Evolutionary conservation across 768 basidiomycete genomes (phyloP).

Genomic region (Chlorophyllum brunneum): DNA sequence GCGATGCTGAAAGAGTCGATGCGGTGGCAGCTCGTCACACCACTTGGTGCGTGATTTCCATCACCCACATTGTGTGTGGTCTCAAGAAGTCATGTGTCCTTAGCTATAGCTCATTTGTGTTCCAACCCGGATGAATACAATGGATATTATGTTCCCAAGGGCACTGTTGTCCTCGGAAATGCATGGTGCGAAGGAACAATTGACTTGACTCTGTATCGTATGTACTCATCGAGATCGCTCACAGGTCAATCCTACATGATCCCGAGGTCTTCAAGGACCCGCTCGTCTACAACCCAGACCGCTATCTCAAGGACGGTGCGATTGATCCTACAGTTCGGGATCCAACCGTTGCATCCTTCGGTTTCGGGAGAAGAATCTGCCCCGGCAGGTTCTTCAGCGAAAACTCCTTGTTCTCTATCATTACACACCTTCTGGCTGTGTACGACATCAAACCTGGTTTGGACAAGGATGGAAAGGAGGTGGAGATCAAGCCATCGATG

Average conservation of each 20-base stretch:
- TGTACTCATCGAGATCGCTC: not conserved
- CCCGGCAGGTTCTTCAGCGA: slow-evolving; percentile 23
- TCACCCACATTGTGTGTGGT: not conserved
- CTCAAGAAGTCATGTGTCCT: not conserved
- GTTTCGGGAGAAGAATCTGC: slow-evolving; percentile 28
- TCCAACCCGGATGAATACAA: not conserved
- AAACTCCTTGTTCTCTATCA: slow-evolving; percentile 18
- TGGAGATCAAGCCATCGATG: slow-evolving; percentile 17
- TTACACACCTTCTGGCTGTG: slow-evolving; percentile 20
- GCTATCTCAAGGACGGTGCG: slow-evolving; percentile 23
- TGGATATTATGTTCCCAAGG: slow-evolving; percentile 1
- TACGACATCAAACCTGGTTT: slow-evolving; percentile 21
- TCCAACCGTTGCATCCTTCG: slow-evolving; percentile 25
- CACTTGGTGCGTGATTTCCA: slow-evolving; percentile 17
- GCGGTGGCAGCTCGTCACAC: slow-evolving; percentile 29
- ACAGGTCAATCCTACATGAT: slow-evolving; percentile 22
- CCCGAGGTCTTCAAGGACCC: slow-evolving; percentile 18
- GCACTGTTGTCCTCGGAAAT: not conserved
- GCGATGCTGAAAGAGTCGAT: slow-evolving; percentile 33
- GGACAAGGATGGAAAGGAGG: slow-evolving; percentile 18
- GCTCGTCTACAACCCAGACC: slow-evolving; percentile 25
- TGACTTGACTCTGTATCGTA: not conserved
- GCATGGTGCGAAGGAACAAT: not conserved
- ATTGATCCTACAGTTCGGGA: slow-evolving; percentile 21
- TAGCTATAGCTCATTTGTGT: not conserved